Evolutionary conservation across 2,329 filamentous ascomycete genomes (phyloP).

Genomic region (Fusarium secorum): DNA sequence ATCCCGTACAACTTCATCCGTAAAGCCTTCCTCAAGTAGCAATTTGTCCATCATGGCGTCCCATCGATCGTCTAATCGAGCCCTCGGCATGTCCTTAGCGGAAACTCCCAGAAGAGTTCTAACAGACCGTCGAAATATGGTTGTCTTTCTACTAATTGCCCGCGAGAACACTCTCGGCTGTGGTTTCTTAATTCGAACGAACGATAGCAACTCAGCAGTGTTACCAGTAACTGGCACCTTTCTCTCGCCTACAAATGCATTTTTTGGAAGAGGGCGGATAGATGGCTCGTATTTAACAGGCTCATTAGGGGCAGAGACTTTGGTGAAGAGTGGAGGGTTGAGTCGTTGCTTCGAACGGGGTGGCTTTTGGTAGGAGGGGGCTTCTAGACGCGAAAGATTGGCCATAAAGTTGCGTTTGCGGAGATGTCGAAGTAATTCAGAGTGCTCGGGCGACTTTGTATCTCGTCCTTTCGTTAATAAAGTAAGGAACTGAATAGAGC

Average conservation of each 20-base stretch:
- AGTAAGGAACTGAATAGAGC: constrained; percentile 49
- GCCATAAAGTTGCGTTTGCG: constrained; percentile 39
- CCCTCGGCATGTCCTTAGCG: constrained; percentile 46
- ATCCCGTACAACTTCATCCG: not conserved
- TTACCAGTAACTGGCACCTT: constrained; percentile 64
- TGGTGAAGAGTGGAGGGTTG: constrained; percentile 45
- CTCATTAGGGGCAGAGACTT: constrained; percentile 45
- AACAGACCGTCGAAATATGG: constrained; percentile 53
- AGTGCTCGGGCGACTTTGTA: constrained; percentile 51
- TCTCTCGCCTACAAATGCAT: constrained; percentile 49
- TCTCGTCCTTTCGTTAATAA: constrained; percentile 51
- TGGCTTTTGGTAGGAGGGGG: not conserved
- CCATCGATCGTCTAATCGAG: constrained; percentile 58
- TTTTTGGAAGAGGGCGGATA: constrained; percentile 57
- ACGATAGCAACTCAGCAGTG: constrained; percentile 64
- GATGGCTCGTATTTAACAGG: constrained; percentile 58
- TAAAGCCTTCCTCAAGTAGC: constrained; percentile 28
- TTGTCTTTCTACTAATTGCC: constrained; percentile 62
- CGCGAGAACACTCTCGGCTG: constrained; percentile 67
- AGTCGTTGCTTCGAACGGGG: constrained; percentile 23
- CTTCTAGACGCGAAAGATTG: constrained; percentile 32
- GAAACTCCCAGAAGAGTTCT: constrained; percentile 49
- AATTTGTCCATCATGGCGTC: constrained; percentile 49
- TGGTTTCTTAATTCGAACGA: constrained; percentile 72
- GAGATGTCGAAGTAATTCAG: constrained; percentile 53